Evolutionary conservation across 129 eudicot genomes (phyloP), one percentile per base, ranked within the genome.

Genomic region (Flaveria ramosissima): DNA sequence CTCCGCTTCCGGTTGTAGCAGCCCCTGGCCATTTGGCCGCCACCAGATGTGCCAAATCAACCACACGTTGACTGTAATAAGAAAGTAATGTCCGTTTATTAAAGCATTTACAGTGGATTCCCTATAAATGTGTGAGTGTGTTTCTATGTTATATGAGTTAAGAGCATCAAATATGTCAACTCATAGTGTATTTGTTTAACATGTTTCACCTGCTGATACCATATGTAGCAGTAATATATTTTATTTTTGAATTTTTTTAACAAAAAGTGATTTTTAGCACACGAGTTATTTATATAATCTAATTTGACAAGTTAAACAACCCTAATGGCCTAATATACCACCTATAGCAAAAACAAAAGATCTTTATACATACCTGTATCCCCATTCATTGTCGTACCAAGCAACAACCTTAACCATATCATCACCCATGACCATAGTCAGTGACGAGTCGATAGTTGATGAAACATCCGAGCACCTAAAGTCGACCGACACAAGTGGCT

Each of bases 311-410:
- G 1, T 48, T 6, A 48, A 13, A 23, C 16, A 17, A 48, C 19
- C 2, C 17, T 14, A 26, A 26, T 26, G 30, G 30, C 30, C 3
- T 26, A 51, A 51, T 51, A 14, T 16, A 51, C 57, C 57, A 51
- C 13, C 20, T 53, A 10, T 3, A 68, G 2, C 36, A 20, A 41
- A n/a, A 41, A 10, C 4, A 2, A 10, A 65, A 62, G 62, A n/a
- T 20, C 1, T n/a, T 30, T 17, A 8, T 3, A 1, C 75, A 9
- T 88, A 91, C 97, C 97, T 91, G 86, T 92, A 92, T 63, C 98
- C 98, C 98, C 97, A 94, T 59, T 94, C 98, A 9, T 94, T 94
- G 70, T 94, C 98, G 43, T 94, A 94, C 98, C 98, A 94, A 21
- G 98, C 98, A 9, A 94, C 95, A 11, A 94, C 98, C 90, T 94